Evolutionary conservation across 2,329 filamentous ascomycete species (phyloP), one percentile per base, ranked within the genome.

Genomic region (Cercospora sp.): DNA sequence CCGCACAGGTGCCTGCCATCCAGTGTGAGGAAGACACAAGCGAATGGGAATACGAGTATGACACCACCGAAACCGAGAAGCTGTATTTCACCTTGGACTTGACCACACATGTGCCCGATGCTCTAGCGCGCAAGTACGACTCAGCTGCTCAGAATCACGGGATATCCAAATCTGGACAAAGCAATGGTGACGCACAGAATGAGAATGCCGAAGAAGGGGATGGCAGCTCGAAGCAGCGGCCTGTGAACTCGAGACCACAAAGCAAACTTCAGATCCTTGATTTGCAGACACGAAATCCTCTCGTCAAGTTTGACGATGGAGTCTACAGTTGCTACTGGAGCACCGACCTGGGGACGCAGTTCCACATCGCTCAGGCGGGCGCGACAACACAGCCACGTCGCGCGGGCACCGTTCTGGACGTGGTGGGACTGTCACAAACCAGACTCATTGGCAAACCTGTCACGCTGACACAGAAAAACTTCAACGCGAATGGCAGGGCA

Each of bases 311-410:
- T 80, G 86, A 90, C 67, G 91, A 91, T 32, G 87, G 90, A 70
- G 82, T 96, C 24, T 95, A 94, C 77, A 89, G 88, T 71, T 94
- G 93, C 71, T 82, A 88, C 57, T 98, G 94, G 94, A 87, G 88
- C 10, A 88, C 91, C 69, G 90, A 93, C 68, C 87, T 97, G 53
- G 94, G 94, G 40, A 97, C 93, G 0, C 86, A 97, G 51, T 90
- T 97, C 74, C 76, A 85, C 85, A 1, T 80, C 80, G 16, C 85
- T 24, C 70, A 73, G 30, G 84, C 70, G 80, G 84, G 69, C 72
- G 75, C 45, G 70, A 79, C 51, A 70, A 77, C 6, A 72, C 80
- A 65, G 74, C 85, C 84, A n/a, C 81, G 83, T 26, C 83, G 87
- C 28, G 82, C 81, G 34, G 83, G 83, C 6, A 79, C 86, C 24